A percentile compares a stretch with the other conserved stretches of the same genome.
These are phyloP conservation scores for Mediolabrus comicus DNA, from an alignment of 108 stramenopile species.

Conservation along the genomic window DNA sequence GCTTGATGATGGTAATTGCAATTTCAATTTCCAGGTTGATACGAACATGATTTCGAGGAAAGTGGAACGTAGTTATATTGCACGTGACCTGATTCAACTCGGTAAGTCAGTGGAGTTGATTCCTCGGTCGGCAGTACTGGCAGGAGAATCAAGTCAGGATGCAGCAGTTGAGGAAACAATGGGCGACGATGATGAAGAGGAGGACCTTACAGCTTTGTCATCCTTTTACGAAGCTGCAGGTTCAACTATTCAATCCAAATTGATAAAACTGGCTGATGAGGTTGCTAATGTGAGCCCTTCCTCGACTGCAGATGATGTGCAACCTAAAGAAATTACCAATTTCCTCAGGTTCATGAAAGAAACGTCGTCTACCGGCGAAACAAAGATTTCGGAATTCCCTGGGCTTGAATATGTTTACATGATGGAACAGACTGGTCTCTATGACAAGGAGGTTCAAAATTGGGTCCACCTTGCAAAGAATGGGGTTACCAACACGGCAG, in stretches of 20 bases:
- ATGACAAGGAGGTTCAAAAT: not conserved
- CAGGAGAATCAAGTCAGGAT: slow-evolving; percentile 1
- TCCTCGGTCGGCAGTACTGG: not conserved
- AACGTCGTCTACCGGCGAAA: not conserved
- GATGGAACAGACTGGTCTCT: not conserved
- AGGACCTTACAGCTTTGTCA: not conserved
- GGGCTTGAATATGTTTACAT: not conserved
- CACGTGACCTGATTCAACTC: not conserved
- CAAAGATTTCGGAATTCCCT: not conserved
- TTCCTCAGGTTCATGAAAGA: not conserved
- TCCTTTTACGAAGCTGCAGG: not conserved
- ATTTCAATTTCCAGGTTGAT: not conserved
- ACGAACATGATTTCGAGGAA: not conserved
- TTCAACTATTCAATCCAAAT: not conserved
- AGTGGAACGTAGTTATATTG: not conserved
- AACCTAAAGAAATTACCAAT: not conserved
- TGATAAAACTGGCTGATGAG: not conserved
- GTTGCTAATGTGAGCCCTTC: not conserved
- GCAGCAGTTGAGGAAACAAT: not conserved
- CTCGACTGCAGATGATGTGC: not conserved
- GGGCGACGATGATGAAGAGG: not conserved
- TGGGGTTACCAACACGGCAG: not conserved
- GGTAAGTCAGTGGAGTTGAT: not conserved
- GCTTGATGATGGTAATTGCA: not conserved
- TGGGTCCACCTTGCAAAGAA: not conserved